Evolutionary conservation across 2,329 filamentous ascomycete genomes (phyloP), one percentile per base, ranked within the genome.

Genomic region (Lecanoromycetidae sp.): DNA sequence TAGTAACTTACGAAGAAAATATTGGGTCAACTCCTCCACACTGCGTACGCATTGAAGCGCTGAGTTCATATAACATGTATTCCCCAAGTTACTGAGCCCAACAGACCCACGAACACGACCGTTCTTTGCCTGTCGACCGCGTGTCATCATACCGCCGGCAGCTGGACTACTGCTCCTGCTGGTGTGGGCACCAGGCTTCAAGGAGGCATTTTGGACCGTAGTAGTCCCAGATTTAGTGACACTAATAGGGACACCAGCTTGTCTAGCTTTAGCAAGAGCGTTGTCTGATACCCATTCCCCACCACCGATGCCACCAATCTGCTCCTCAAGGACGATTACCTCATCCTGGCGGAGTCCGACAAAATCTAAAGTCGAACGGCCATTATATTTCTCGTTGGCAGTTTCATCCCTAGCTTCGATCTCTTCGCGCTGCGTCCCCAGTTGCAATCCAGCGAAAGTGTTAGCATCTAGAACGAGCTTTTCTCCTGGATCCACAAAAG

Each of bases 1-100:
- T 17, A n/a, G 19, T 34, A 20, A 65, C 70, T 65, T 61, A 58
- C 64, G 72, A 41, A 95, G 65, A 64, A 98, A 96, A 64, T 94
- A 98, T 58, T 87, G 81, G 4, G 87, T 90, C 54, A 98, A 69
- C 64, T 98, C 91, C 60, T 94, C 86, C 0, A 95, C 87, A 57
- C 86, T 93, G 42, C 90, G 80, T 43, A 98, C 78, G 62, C 91
- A 98, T 62, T 98, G 91, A 46, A 96, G 71, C 8, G 91, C 91
- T 19, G 90, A 94, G 64, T 96, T 96, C 88, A 96, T 95, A 67
- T 98, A 98, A 66, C 91, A 98, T 0, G 91, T 96, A 59, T 98
- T 98, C 40, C 91, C 91, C 12, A 98, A 69, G 59, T 98, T 98
- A 54, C 77, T 79, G 44, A 98, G 69, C 27, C 91, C 91, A 34